Percentiles rank a stretch among this genome's conserved stretches.
These are phyloP conservation scores for Monascus purpureus DNA, from an alignment of 495 filamentous ascomycete genomes.

Conservation along the genomic window DNA sequence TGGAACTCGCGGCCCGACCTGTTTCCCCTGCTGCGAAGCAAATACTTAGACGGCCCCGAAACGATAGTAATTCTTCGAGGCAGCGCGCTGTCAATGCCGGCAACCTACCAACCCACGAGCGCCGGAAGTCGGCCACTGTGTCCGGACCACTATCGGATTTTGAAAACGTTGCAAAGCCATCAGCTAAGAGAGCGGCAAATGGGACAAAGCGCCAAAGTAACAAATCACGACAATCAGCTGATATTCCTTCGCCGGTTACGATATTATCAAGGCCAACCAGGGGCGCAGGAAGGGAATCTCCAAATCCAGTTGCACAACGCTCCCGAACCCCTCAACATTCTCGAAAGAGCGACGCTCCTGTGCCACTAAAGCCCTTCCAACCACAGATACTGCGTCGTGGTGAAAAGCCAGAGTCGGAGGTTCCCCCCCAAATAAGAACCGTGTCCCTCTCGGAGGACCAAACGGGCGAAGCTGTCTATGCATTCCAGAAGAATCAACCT, in stretches of 20 bases:
- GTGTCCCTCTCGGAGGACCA: slow-evolving; percentile 6
- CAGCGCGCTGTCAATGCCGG: slow-evolving; percentile 7
- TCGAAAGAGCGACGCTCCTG: slow-evolving; percentile 11
- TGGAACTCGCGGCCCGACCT: slow-evolving; percentile 20
- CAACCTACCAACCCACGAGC: slow-evolving; percentile 4
- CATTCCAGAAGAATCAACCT: slow-evolving; percentile 1
- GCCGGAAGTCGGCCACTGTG: slow-evolving; percentile 31
- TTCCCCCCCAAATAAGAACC: slow-evolving; percentile 8
- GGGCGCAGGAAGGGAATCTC: slow-evolving; percentile 18
- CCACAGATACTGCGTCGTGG: slow-evolving; percentile 47
- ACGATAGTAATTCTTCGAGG: slow-evolving; percentile 8
- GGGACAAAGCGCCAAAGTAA: slow-evolving; percentile 12
- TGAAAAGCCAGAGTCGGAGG: slow-evolving; percentile 18
- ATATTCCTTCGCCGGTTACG: slow-evolving; percentile 25
- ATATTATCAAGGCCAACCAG: slow-evolving; percentile 31
- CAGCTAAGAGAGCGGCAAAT: slow-evolving; percentile 8
- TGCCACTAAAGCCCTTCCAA: slow-evolving; percentile 37
- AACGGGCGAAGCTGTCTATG: slow-evolving; percentile 1
- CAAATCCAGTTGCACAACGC: slow-evolving; percentile 5
- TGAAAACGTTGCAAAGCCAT: slow-evolving; percentile 20
- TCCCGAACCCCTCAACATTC: slow-evolving; percentile 7
- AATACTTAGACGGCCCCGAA: slow-evolving; percentile 22
- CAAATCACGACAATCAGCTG: slow-evolving; percentile 8
- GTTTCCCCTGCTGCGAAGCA: slow-evolving; percentile 16
- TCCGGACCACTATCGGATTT: slow-evolving; percentile 38